Conservation (phyloP, 139 green algal species). For the Coccomyxa sp. region DNA sequence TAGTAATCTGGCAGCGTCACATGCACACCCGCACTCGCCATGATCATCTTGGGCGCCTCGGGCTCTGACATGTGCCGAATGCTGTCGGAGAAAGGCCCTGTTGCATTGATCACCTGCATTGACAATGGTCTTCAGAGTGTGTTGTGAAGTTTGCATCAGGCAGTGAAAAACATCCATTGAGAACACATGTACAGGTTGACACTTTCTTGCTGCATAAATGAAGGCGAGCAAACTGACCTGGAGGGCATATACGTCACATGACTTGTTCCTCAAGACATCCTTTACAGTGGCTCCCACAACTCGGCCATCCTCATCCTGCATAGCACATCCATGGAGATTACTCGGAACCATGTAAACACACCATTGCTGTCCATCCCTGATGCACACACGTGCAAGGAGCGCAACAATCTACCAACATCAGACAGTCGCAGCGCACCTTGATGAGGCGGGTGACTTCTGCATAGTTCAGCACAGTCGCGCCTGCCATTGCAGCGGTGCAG, state of each 20-base stretch:
- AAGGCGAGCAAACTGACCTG: constrained; percentile 2
- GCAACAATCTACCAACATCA: background rate
- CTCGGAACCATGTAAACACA: too few species aligned
- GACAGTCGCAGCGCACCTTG: constrained; percentile 43
- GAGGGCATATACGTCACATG: constrained; percentile 31
- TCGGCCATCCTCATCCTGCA: constrained; percentile 58
- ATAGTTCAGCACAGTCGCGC: constrained; percentile 86
- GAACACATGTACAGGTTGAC: too few species aligned
- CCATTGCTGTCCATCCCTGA: background rate
- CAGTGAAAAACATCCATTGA: too few species aligned
- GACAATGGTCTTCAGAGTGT: background rate
- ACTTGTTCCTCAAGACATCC: constrained; percentile 55
- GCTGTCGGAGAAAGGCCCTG: constrained; percentile 75
- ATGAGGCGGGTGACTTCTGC: constrained; percentile 62
- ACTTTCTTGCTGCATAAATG: background rate
- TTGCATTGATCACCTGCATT: constrained; percentile 82
- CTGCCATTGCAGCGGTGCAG: constrained; percentile 78
- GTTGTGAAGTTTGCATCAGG: too few species aligned
- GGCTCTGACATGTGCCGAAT: constrained; percentile 59
- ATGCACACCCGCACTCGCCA: constrained; percentile 78
- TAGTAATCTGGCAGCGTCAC: constrained; percentile 96
- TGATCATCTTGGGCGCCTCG: constrained; percentile 57
- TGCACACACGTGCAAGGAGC: background rate
- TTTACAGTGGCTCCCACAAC: constrained; percentile 64
- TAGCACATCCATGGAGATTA: too few species aligned